Conservation (phyloP, 768 basidiomycete genomes). For the Termitomyces sp. region DNA sequence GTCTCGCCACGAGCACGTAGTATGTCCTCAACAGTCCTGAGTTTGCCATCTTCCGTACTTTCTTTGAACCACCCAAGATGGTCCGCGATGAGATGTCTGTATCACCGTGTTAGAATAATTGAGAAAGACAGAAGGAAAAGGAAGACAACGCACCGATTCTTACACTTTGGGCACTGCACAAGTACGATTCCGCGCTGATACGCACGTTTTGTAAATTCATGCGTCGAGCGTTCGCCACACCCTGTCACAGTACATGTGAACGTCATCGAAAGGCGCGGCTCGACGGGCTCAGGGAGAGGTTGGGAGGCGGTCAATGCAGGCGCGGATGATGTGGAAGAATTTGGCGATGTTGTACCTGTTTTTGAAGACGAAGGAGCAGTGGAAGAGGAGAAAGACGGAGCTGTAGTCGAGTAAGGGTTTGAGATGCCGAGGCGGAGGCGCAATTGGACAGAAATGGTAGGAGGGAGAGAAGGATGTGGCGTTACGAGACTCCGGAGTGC, state of each 20-base stretch:
- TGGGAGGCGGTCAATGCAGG: conserved; percentile 22
- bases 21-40: conserved; percentile 81
- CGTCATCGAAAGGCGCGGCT: conserved; percentile 69
- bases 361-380: conserved; percentile 1
- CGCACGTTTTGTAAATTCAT: conserved; percentile 80
- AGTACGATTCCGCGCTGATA: conserved; percentile 90
- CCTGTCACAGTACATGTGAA: conserved; percentile 82
- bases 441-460: conserved; percentile 30
- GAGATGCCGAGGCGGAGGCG: conserved; percentile 28
- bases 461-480: conserved; percentile 33
- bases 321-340: conserved; percentile 1
- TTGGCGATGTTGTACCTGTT: not conserved
- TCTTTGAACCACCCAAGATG: conserved; percentile 93
- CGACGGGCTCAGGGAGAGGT: conserved; percentile 36
- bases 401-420: conserved; percentile 11
- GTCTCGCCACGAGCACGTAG: conserved; percentile 75
- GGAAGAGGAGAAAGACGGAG: not conserved
- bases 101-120: not conserved
- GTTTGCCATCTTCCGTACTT: conserved; percentile 64
- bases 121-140: not conserved
- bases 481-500: conserved; percentile 38
- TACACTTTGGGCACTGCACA: conserved; percentile 87
- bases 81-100: conserved; percentile 86
- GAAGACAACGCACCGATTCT: conserved; percentile 62
- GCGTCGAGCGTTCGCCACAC: conserved; percentile 78